Percentiles rank a stretch among this genome's conserved stretches.
These are phyloP conservation scores for Fusarium dimerum DNA, from an alignment of 2,329 filamentous ascomycete species.

Conservation along the genomic window DNA sequence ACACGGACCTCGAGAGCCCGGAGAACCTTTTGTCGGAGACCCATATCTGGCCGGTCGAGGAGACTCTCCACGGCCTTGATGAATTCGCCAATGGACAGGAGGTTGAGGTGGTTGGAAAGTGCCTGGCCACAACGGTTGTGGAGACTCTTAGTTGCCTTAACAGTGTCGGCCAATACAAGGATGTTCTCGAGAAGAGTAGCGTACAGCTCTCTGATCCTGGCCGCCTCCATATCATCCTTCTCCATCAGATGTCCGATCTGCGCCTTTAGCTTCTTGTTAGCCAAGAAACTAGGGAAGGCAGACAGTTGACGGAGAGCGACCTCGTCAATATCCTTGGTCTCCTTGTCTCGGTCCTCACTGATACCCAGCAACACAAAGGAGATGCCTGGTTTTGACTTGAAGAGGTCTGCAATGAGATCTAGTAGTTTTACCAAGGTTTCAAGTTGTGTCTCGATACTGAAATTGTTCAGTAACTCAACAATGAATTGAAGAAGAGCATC, in stretches of 20 bases:
- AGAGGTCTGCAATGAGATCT: constrained; percentile 71
- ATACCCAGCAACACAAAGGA: constrained; percentile 70
- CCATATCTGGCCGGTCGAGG: constrained; percentile 72
- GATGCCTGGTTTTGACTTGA: constrained; percentile 72
- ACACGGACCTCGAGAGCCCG: constrained; percentile 80
- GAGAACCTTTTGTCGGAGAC: constrained; percentile 77
- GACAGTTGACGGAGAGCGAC: constrained; percentile 57
- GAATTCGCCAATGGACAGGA: constrained; percentile 85
- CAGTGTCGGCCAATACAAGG: constrained; percentile 64
- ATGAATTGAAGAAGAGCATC: constrained; percentile 75
- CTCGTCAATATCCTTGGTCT: constrained; percentile 51
- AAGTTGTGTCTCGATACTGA: constrained; percentile 75
- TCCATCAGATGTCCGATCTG: constrained; percentile 60
- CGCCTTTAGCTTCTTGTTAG: constrained; percentile 56
- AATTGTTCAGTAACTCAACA: constrained; percentile 70
- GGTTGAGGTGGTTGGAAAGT: constrained; percentile 76
- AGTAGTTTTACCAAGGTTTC: constrained; percentile 77
- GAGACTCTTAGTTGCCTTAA: constrained; percentile 57
- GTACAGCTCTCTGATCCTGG: constrained; percentile 69
- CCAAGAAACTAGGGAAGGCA: constrained; percentile 58
- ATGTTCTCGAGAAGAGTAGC: constrained; percentile 67
- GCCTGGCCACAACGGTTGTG: constrained; percentile 66
- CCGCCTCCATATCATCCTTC: constrained; percentile 64
- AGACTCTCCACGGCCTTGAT: constrained; percentile 84
- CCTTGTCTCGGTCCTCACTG: constrained; percentile 48